Percentiles rank a stretch among this genome's conserved stretches.
Evolutionary conservation across 192 early-diverging fungal genomes (phyloP).

Genomic region (Coemansia aciculifera): DNA sequence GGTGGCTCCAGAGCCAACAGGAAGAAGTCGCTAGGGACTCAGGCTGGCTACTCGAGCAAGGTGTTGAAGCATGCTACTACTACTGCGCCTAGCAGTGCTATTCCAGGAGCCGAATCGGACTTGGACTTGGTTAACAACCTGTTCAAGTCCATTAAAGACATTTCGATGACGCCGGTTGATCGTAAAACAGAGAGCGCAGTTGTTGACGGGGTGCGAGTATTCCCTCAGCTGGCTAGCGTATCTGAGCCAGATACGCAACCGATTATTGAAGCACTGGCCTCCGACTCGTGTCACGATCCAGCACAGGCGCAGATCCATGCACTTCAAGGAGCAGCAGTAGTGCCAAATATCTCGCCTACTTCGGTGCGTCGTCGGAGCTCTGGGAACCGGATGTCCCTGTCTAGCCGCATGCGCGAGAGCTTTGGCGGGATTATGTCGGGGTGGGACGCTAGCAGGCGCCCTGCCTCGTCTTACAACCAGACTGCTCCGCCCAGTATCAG

Average conservation of each 20-base stretch:
- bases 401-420: constrained; percentile 54
- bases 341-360: constrained; percentile 6
- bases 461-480: constrained; percentile 24
- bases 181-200: background rate
- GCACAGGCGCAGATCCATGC: background rate
- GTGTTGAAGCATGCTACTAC: background rate
- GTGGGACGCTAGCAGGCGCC: constrained; percentile 27
- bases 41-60: background rate
- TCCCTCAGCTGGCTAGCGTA: background rate
- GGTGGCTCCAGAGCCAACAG: background rate
- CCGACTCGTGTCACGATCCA: background rate
- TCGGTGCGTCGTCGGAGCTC: constrained; percentile 16
- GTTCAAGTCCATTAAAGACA: constrained; percentile 44
- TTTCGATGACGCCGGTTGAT: constrained; percentile 15
- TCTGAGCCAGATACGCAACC: constrained; percentile 2
- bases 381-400: constrained; percentile 29
- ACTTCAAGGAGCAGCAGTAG: background rate
- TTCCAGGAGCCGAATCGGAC: constrained; percentile 12
- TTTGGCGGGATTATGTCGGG: constrained; percentile 44
- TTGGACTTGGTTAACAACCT: constrained; percentile 31
- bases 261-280: background rate
- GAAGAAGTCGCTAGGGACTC: background rate
- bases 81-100: background rate
- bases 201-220: constrained; percentile 1
- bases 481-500: constrained; percentile 44